Base-by-base conservation (phyloP, 1,284 basidiomycete genomes). In the Meripilus lineatus region DNA sequence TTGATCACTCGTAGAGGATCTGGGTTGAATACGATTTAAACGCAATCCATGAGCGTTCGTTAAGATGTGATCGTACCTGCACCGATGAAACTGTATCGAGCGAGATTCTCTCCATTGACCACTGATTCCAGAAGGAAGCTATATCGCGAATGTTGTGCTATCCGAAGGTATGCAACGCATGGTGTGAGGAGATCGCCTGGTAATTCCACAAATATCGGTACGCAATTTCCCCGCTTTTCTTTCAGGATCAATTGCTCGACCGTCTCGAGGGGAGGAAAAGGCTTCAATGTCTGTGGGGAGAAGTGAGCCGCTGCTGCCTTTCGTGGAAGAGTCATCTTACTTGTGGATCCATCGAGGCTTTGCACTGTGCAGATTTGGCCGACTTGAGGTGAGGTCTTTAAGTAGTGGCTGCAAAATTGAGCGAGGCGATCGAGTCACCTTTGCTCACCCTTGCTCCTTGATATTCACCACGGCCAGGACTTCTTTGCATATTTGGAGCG, bases 171-270 rank as follows among this genome's bases (percentile, higher is more conserved):
- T 13, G 96, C 94, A 64, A 93, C 90, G 58, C 95, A 95, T 63
- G 96, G 96, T 11, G 96, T 99, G 49, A 99, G 77, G 47, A 98
- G 81, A 64, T 99, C 96, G 45, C 93, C 93, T 20, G 96, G 93
- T 6, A 99, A 75, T 55, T 94, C 86, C 46, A 94, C 78, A 66
- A 84, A 99, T 52, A 99, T 80, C 14, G 95, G 95, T 32, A 99
- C 80, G 58, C 88, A 93, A 62, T 95, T 95, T 60, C 93, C 93
- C 45, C 68, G 71, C 64, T 89, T 86, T 63, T 90, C 84, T 38
- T 78, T 73, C 46, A 88, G 68, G 48, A 91, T 81, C 51, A 89
- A 72, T 49, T 75, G 74, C 63, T 90, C 84, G 43, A 91, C 74
- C 17, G 71, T 73, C 7, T 75, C 71, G 24, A 89, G 71, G n/a